Evolutionary conservation across 2,329 filamentous ascomycete genomes (phyloP).

Genomic region (Aspergillus awamori): DNA sequence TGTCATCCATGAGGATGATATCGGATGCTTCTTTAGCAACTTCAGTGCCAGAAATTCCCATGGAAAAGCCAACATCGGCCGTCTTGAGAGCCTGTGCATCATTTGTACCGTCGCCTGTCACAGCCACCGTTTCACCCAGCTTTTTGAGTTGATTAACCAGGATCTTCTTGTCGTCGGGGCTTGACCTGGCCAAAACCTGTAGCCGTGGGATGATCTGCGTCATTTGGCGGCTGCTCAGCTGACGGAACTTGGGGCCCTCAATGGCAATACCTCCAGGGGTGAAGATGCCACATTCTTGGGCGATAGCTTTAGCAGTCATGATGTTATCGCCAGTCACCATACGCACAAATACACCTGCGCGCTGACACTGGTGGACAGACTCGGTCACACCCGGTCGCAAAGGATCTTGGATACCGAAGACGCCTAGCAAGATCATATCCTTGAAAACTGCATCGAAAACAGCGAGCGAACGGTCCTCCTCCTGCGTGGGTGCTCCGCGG

Average conservation of each 20-base stretch:
- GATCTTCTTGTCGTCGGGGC: constrained; percentile 75
- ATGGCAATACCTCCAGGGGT: constrained; percentile 69
- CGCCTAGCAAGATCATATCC: constrained; percentile 67
- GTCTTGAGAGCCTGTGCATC: constrained; percentile 80
- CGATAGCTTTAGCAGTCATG: constrained; percentile 76
- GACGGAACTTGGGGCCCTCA: constrained; percentile 78
- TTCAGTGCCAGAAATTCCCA: constrained; percentile 82
- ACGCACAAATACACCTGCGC: constrained; percentile 75
- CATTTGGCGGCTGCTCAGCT: constrained; percentile 67
- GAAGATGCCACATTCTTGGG: constrained; percentile 75
- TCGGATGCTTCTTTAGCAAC: constrained; percentile 83
- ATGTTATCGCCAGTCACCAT: constrained; percentile 88
- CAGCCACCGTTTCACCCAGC: constrained; percentile 75
- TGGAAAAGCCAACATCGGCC: constrained; percentile 81
- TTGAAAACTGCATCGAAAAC: constrained; percentile 68
- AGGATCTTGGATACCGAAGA: constrained; percentile 82
- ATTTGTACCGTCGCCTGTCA: constrained; percentile 83
- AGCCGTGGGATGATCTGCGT: constrained; percentile 68
- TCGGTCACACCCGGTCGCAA: constrained; percentile 73
- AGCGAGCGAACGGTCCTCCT: constrained; percentile 64
- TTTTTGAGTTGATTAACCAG: constrained; percentile 72
- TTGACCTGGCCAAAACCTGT: constrained; percentile 72
- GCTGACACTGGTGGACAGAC: constrained; percentile 72
- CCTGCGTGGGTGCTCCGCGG: constrained; percentile 57
- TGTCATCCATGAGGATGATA: constrained; percentile 86